Evolutionary conservation across 2,329 filamentous ascomycete genomes (phyloP).

Genomic region (Paraconiothyrium sp.): DNA sequence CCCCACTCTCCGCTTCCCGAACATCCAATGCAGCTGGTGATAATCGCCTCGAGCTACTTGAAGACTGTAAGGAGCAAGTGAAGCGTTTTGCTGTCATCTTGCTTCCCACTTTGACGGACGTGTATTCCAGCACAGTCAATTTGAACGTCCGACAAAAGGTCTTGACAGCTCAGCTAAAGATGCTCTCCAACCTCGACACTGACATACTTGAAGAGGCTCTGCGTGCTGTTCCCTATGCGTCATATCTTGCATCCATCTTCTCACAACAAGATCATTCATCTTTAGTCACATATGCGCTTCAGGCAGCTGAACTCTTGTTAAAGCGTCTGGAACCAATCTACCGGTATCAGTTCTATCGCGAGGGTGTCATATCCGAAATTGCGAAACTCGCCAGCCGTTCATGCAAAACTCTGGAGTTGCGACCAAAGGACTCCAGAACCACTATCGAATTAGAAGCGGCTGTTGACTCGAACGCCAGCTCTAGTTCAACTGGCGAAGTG

Average conservation of each 20-base stretch:
- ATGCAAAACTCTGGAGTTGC: constrained; percentile 41
- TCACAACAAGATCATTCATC: constrained; percentile 93
- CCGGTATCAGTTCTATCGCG: constrained; percentile 94
- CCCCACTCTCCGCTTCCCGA: constrained; percentile 52
- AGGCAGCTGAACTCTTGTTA: constrained; percentile 88
- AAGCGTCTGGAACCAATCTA: constrained; percentile 87
- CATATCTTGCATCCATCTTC: constrained; percentile 91
- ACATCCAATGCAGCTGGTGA: constrained; percentile 73
- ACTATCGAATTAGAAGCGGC: constrained; percentile 35
- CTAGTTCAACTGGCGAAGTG: constrained; percentile 36
- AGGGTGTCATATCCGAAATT: constrained; percentile 94
- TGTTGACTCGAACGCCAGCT: constrained; percentile 35
- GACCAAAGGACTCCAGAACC: constrained; percentile 39
- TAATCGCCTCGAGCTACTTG: constrained; percentile 81
- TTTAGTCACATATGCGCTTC: constrained; percentile 85
- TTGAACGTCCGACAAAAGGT: constrained; percentile 94
- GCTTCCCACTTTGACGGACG: constrained; percentile 93
- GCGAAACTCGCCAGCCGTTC: constrained; percentile 74
- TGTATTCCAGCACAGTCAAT: constrained; percentile 97
- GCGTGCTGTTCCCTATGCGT: constrained; percentile 90
- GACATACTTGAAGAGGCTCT: constrained; percentile 86
- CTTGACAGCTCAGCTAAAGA: constrained; percentile 93
- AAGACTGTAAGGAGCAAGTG: constrained; percentile 85
- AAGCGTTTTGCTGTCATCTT: constrained; percentile 92
- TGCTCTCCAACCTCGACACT: constrained; percentile 93